Evolutionary conservation across 805 yeast genomes (phyloP), one percentile per base, ranked within the genome.

Genomic region (Priceomyces medius): DNA sequence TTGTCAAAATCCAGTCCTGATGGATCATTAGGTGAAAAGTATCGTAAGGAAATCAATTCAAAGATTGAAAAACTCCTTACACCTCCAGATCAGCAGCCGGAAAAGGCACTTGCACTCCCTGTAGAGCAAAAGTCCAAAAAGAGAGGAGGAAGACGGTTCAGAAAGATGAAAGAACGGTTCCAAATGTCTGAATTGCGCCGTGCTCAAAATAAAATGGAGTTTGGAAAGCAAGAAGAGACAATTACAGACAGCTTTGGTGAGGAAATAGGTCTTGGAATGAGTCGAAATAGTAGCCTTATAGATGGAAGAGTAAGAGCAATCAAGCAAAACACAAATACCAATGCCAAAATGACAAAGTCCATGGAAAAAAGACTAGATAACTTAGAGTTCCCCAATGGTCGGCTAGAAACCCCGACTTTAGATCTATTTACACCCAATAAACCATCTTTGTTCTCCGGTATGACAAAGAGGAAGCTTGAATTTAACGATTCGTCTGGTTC

Each of bases 191-290:
- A 89, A 41, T 58, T 86, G 33, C 81, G 89, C 26, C 83, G 80
- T 49, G 85, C 95, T 2, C 96, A 88, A 54, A 89, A 91, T 58
- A 78, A 85, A 54, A 75, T 90, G 79, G 84, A 74, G 31, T 90
- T 91, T 64, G 97, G 95, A 5, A 76, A 81, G 51, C 71, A 74
- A 47, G 96, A 88, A 55, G 79, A 73, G 16, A 74, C 82, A 1
- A 66, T 73, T 2, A 66, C 68, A 46, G 89, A 85, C 46, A 71
- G 80, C 0, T 83, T 69, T 56, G 95, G 95, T 8, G 89, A 87
- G 40, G 96, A 88, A 53, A 68, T 85, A 23, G 96, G 96, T 0
- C 54, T 88, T 37, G 96, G 96, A 3, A 80, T 87, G 88, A 71
- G 80, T 31, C 66, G 71, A 7, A 60, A 58, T 24, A 24, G 13